Percentiles rank a stretch among this genome's conserved stretches.
Evolutionary conservation across 1,139 yeast species (phyloP).

Genomic region (Protomyces pachydermus): DNA sequence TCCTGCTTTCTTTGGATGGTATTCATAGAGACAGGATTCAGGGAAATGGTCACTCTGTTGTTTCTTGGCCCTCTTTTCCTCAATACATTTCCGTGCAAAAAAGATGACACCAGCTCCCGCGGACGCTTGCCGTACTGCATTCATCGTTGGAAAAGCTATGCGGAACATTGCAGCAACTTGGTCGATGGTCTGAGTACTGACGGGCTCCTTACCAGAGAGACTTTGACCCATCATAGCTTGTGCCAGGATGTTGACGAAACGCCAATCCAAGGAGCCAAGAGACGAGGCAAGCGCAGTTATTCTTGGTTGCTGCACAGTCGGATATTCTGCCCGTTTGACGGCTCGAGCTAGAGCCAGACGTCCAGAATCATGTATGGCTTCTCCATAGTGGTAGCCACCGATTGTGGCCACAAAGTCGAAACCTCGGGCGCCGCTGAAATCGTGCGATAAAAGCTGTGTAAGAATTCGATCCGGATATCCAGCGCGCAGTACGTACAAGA

Average conservation of each 20-base stretch:
- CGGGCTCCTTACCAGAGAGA: not conserved
- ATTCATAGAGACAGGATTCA: constrained; percentile 29
- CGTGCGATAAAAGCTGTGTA: constrained; percentile 28
- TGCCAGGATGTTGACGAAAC: constrained; percentile 7
- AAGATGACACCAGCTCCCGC: constrained; percentile 32
- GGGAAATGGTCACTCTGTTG: constrained; percentile 28
- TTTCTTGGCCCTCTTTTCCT: constrained; percentile 25
- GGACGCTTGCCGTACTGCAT: constrained; percentile 31
- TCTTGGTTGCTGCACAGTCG: not conserved
- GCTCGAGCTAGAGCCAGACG: constrained; percentile 16
- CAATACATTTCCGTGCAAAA: constrained; percentile 29
- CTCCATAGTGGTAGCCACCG: constrained; percentile 31
- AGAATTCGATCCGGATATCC: constrained; percentile 29
- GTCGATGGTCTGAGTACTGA: not conserved
- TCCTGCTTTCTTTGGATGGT: constrained; percentile 27
- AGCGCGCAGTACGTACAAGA: constrained; percentile 31
- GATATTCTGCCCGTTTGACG: not conserved
- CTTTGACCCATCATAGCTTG: constrained; percentile 4
- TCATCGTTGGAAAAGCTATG: constrained; percentile 33
- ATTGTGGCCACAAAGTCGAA: constrained; percentile 34
- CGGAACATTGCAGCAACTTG: constrained; percentile 19
- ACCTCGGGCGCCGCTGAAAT: constrained; percentile 29
- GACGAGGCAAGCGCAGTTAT: constrained; percentile 22
- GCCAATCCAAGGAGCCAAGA: constrained; percentile 26
- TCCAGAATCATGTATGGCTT: constrained; percentile 12